Evolutionary conservation across 176 grass and related monocot genomes (phyloP), one percentile per base, ranked within the genome.

Genomic region (Ampelocalamus luodianensis): DNA sequence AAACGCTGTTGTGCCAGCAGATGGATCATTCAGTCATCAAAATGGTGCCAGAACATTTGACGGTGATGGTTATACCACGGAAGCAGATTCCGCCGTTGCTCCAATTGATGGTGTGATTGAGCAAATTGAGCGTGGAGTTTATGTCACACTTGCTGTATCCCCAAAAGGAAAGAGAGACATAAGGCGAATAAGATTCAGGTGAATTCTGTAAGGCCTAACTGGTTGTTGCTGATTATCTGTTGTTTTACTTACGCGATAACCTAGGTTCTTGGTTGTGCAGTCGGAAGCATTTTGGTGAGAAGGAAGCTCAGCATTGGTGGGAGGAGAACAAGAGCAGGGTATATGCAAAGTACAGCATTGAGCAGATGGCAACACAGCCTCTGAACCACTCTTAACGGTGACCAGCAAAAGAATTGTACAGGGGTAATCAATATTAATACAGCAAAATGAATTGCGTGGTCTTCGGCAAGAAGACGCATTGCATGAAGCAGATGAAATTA

Each of bases 261-360:
- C 44, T 55, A 42, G 68, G 68, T 68, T 56, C 14, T 83, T 51
- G 62, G 38, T 72, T 85, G 29, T 84, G 55, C 85, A 98, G 93
- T 70, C 96, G 89, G 62, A 98, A 93, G 83, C 93, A 95, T 87
- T 98, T 93, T 62, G 90, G 90, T 22, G 87, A 95, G 64, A 93
- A 95, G 76, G 91, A 90, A 55, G 96, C 96, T 20, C 88, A 98
- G 49, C 32, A 65, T 43, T 98, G 96, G 96, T 98, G 96, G 96
- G 79, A 92, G 69, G 79, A 93, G 48, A 91, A 98, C 40, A 85
- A 90, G 68, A 56, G 83, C 78, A 85, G 82, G 71, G 89, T 90
- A 64, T 93, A 88, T 40, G 51, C 60, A 15, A 89, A 89, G 5
- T 88, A 93, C 77, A 77, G 54, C 67, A 72, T 82, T 15, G 83